Base-by-base conservation (phyloP, 108 stramenopile genomes). In the Nitzschia sp. region DNA sequence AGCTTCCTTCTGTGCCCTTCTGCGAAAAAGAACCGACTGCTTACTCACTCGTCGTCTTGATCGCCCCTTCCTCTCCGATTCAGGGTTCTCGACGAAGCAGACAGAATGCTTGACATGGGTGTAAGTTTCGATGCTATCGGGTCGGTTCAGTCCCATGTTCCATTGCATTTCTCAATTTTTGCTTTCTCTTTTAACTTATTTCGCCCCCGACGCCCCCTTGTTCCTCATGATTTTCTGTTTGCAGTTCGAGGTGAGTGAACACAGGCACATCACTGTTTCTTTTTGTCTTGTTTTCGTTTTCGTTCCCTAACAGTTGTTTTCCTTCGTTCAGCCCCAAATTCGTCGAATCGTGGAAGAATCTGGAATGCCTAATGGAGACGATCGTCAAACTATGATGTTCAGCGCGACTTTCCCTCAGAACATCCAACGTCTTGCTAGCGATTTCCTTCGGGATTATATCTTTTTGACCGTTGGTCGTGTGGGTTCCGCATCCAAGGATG, bases 31-130 rank as follows among this genome's bases (percentile, higher is more conserved):
- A n/a, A n/a, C n/a, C n/a, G n/a, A n/a, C n/a, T n/a, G n/a, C n/a
- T n/a, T n/a, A n/a, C n/a, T n/a, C n/a, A n/a, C n/a, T n/a, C n/a
- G n/a, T n/a, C n/a, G n/a, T n/a, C n/a, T n/a, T n/a, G n/a, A n/a
- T n/a, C n/a, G n/a, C n/a, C n/a, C n/a, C n/a, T n/a, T n/a, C n/a
- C 55, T 98, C n/a, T n/a, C n/a, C n/a, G n/a, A n/a, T n/a, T n/a
- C n/a, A n/a, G n/a, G 13, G 96, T 99, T 28, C 77, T 99, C 33
- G 99, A 99, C 70, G 99, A 99, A 81, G 99, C 97, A 0, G 99
- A 99, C 82, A 86, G 94, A 21, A 98, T 99, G 99, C 78, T 99
- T 21, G 99, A 99, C 71, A 98, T 99, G 98, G 99, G 98, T n/a
- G n/a, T n/a, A n/a, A n/a, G n/a, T n/a, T n/a, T n/a, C n/a, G n/a